A percentile compares a stretch with the other conserved stretches of the same genome.
Evolutionary conservation across 169 alveolate species (phyloP).

Genomic region (Plasmodium knowlesi): DNA sequence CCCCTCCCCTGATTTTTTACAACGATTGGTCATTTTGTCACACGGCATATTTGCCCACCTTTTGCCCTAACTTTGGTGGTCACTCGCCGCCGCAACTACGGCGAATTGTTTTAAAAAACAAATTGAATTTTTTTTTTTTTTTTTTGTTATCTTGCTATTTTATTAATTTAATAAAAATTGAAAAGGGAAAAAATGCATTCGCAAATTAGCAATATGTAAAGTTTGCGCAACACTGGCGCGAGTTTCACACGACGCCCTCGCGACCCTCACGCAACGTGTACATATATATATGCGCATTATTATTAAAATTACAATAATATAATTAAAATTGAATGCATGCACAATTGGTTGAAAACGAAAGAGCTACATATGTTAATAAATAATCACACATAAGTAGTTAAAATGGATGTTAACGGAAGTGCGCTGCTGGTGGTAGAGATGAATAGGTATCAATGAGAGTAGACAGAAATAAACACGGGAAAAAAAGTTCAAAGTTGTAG

Average conservation of each 20-base stretch:
- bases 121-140: neutral
- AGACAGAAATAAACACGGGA: constrained; percentile 3
- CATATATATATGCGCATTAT: neutral
- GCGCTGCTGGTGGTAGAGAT: neutral
- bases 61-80: neutral
- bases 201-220: neutral
- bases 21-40: neutral
- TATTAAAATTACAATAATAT: neutral
- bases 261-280: neutral
- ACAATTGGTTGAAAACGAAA: neutral
- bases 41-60: neutral
- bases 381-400: constrained; percentile 1
- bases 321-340: neutral
- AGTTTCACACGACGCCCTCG: neutral
- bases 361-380: constrained; percentile 2
- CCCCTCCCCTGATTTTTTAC: neutral
- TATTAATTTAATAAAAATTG: neutral
- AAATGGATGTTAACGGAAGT: constrained; percentile 2
- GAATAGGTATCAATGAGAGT: neutral
- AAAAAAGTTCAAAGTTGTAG: neutral
- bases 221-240: neutral
- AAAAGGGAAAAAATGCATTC: neutral
- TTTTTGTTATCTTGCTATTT: neutral
- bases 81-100: neutral
- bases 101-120: neutral